Evolutionary conservation across 805 yeast genomes (phyloP).

Genomic region (Starmerella lactis-condensi): DNA sequence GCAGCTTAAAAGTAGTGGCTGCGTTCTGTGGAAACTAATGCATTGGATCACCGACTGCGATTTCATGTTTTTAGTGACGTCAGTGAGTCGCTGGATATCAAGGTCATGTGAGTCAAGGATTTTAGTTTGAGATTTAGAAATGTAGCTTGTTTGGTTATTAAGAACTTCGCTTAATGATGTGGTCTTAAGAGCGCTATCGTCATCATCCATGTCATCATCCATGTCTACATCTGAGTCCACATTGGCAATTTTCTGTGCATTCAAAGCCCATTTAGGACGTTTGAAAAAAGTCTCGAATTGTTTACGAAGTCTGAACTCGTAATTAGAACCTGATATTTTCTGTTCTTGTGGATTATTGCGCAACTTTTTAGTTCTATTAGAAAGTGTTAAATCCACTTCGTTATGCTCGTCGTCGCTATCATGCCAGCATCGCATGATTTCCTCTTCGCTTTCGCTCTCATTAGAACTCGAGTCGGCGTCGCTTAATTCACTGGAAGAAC

Average conservation of each 20-base stretch:
- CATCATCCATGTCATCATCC: slow-evolving; percentile 18
- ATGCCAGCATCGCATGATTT: slow-evolving; percentile 36
- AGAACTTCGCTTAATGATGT: slow-evolving; percentile 23
- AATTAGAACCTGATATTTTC: slow-evolving; percentile 38
- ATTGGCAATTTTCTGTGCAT: slow-evolving; percentile 9
- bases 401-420: slow-evolving; percentile 82
- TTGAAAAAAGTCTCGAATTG: slow-evolving; percentile 64
- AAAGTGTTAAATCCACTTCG: slow-evolving; percentile 37
- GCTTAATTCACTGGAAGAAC: slow-evolving; percentile 19
- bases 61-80: slow-evolving; percentile 55
- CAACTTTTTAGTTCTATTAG: slow-evolving; percentile 52
- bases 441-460: slow-evolving; percentile 18
- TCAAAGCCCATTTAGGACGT: slow-evolving; percentile 60
- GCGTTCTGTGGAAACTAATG: slow-evolving; percentile 64
- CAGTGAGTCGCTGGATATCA: slow-evolving; percentile 66
- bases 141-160: slow-evolving; percentile 18
- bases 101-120: slow-evolving; percentile 51
- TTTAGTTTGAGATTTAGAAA: slow-evolving; percentile 22
- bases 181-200: slow-evolving; percentile 15
- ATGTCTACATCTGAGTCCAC: neutral
- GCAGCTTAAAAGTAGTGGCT: slow-evolving; percentile 70
- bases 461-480: slow-evolving; percentile 24
- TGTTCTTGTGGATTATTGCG: slow-evolving; percentile 41
- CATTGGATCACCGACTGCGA: slow-evolving; percentile 74
- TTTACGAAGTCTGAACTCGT: slow-evolving; percentile 43